Evolutionary conservation across 192 early-diverging fungal genomes (phyloP).

Genomic region (Paraglomus brasilianum): DNA sequence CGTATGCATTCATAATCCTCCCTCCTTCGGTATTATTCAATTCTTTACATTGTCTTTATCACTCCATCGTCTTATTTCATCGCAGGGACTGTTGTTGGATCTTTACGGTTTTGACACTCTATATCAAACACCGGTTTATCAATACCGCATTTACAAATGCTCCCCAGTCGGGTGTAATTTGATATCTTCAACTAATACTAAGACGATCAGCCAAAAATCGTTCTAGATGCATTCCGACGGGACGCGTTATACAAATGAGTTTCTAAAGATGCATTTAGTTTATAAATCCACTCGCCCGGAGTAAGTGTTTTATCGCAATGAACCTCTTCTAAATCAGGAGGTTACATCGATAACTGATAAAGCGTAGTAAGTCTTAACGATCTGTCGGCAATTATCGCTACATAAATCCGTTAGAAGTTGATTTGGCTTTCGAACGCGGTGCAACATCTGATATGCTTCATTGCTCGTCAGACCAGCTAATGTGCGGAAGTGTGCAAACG

Average conservation of each 20-base stretch:
- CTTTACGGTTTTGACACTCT: no score
- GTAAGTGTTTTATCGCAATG: constrained; percentile 12
- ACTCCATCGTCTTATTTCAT: no score
- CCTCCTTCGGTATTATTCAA: no score
- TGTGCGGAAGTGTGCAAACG: constrained; percentile 6
- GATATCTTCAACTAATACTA: no score
- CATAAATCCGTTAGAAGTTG: neutral
- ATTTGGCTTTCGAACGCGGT: neutral
- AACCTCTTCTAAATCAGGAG: constrained; percentile 1
- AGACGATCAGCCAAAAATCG: neutral
- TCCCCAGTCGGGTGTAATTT: no score
- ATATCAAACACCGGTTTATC: no score
- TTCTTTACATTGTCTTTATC: no score
- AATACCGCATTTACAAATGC: no score
- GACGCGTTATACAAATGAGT: constrained; percentile 18
- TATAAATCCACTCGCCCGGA: neutral
- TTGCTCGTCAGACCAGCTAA: neutral
- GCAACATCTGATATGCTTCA: constrained; percentile 17
- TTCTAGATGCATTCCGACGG: constrained; percentile 5
- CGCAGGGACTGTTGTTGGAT: no score
- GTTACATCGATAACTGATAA: constrained; percentile 8
- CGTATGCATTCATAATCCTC: no score
- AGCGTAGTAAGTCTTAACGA: neutral
- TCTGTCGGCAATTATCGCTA: neutral
- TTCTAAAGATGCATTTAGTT: constrained; percentile 14